A percentile compares a stretch with the other conserved stretches of the same genome.
Conservation (phyloP, 2,329 filamentous ascomycete species). For the Ampelomyces quisqualis region DNA sequence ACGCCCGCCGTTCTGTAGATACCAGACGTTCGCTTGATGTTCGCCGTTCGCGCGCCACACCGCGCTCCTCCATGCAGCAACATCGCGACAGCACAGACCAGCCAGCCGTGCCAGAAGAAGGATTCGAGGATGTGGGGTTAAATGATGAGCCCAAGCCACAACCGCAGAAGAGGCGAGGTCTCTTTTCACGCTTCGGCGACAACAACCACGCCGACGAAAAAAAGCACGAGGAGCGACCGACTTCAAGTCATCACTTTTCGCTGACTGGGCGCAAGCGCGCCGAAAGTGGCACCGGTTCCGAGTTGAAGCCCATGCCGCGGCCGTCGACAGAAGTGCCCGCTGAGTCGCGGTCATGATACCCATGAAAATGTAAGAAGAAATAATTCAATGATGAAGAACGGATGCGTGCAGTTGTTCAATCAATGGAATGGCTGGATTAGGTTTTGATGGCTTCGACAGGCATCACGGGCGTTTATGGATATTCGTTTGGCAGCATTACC, state of each 20-base stretch:
- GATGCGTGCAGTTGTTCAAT: too few species aligned
- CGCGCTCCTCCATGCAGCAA: slow-evolving; percentile 61
- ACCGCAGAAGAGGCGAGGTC: slow-evolving; percentile 67
- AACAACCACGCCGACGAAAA: slow-evolving; percentile 31
- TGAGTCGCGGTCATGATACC: slow-evolving; percentile 24
- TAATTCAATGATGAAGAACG: too few species aligned
- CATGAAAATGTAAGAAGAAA: not conserved
- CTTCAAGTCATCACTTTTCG: slow-evolving; percentile 59
- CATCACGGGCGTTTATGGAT: slow-evolving; percentile 14
- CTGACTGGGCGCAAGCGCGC: slow-evolving; percentile 71
- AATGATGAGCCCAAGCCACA: slow-evolving; percentile 70
- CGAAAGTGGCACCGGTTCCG: slow-evolving; percentile 67
- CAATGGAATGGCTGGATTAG: slow-evolving; percentile 7
- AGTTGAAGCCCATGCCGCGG: slow-evolving; percentile 65
- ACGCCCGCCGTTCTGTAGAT: slow-evolving; percentile 76
- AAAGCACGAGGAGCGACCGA: slow-evolving; percentile 45
- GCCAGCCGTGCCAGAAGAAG: slow-evolving; percentile 65
- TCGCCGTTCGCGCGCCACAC: slow-evolving; percentile 56
- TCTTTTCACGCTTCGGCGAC: slow-evolving; percentile 81
- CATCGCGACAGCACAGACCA: slow-evolving; percentile 59
- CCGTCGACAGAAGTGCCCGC: slow-evolving; percentile 26
- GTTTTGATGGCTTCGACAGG: slow-evolving; percentile 1
- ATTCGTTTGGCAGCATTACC: slow-evolving; percentile 16
- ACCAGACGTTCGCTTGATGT: slow-evolving; percentile 59
- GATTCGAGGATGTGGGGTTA: slow-evolving; percentile 87